Evolutionary conservation across 805 yeast genomes (phyloP), one percentile per base, ranked within the genome.

Genomic region (Torulaspora quercuum): DNA sequence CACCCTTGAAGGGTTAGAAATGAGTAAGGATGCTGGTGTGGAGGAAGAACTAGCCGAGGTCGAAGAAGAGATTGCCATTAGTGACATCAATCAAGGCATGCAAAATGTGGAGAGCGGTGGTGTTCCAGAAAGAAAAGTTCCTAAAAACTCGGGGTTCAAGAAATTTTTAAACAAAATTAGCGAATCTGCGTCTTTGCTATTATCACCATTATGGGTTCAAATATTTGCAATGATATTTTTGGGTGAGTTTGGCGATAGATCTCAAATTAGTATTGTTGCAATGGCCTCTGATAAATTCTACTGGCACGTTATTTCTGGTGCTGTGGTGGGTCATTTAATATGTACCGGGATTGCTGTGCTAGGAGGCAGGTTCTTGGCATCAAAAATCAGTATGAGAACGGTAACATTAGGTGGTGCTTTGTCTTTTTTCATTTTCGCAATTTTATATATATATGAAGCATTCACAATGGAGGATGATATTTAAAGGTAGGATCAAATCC

Each of bases 181-280:
- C 26, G 72, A 79, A 48, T 68, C 83, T 33, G 76, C 81, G 2
- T 62, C 78, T 3, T 75, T 78, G 39, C 64, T 87, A 4, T 67
- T 90, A 38, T 82, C 95, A 3, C 97, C 98, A 3, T 66, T 80
- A 7, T 92, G 95, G 89, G 81, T 88, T 48, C 96, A 90, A 68
- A 90, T 90, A 4, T 92, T 92, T 57, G 78, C 78, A 36, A 90
- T 92, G 97, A 86, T 95, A 4, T 92, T 92, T 61, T 67, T 92
- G 33, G 98, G 97, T 43, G 99, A 92, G 67, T 88, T 97, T 95
- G 99, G 99, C 34, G 99, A 92, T 63, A 79, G 98, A 54, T 88
- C 97, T 8, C 99, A 92, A 67, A 87, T 92, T 38, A 95, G 97
- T 28, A 92, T 97, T 21, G 88, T 92, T 53, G 97, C 97, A 25